These are phyloP conservation scores for Boletus edulis DNA, from an alignment of 768 basidiomycete species.

Conservation along the genomic window DNA sequence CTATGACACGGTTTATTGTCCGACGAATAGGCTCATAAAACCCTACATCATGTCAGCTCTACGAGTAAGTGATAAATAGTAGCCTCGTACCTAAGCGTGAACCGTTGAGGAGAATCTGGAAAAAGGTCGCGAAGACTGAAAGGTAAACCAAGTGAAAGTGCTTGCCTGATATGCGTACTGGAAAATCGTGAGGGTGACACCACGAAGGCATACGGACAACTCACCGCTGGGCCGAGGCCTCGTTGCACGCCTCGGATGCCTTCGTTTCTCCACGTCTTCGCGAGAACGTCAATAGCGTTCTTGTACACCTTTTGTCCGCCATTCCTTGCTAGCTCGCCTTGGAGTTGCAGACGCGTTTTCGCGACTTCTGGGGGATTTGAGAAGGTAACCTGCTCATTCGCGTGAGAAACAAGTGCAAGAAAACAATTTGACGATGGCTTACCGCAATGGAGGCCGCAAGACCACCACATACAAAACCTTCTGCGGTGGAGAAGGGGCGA, in stretches of 20 bases:
- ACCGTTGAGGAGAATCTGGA: constrained; percentile 86
- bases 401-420: constrained; percentile 5
- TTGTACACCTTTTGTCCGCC: constrained; percentile 79
- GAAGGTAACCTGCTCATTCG: constrained; percentile 60
- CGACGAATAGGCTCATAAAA: constrained; percentile 94
- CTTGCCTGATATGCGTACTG: constrained; percentile 92
- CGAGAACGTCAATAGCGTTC: constrained; percentile 81
- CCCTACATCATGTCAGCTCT: constrained; percentile 46
- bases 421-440: constrained; percentile 4
- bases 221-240: constrained; percentile 85
- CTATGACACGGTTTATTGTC: constrained; percentile 64
- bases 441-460: constrained; percentile 92
- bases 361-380: constrained; percentile 76
- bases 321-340: constrained; percentile 86
- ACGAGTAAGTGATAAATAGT: background rate
- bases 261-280: constrained; percentile 87
- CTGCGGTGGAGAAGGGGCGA: constrained; percentile 57
- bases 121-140: constrained; percentile 3
- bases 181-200: constrained; percentile 7
- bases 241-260: constrained; percentile 90
- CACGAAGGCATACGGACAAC: constrained; percentile 17
- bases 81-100: constrained; percentile 68
- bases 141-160: background rate
- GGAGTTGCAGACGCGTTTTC: constrained; percentile 94
- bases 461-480: constrained; percentile 88